A percentile compares a stretch with the other conserved stretches of the same genome.
Conservation (phyloP, 2,329 filamentous ascomycete species). For the Diplodia intermedia region DNA sequence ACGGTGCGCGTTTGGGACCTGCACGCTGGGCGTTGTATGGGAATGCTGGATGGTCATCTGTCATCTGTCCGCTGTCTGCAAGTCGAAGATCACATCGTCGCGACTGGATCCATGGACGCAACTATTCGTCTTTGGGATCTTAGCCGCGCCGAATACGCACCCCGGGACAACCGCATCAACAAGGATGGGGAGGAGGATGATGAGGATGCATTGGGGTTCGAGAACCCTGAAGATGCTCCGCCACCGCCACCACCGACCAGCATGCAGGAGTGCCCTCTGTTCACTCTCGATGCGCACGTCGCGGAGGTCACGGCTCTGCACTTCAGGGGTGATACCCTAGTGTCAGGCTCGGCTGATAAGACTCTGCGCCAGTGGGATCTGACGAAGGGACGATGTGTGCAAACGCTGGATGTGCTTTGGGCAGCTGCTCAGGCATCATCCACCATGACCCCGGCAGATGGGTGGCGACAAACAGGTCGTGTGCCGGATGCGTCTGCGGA, state of each 20-base stretch:
- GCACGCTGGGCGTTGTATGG: constrained; percentile 90
- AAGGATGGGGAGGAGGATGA: constrained; percentile 52
- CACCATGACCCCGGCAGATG: constrained; percentile 64
- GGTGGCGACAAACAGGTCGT: constrained; percentile 78
- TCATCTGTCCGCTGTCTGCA: constrained; percentile 92
- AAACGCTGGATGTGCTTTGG: constrained; percentile 98
- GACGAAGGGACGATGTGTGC: constrained; percentile 94
- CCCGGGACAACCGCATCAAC: constrained; percentile 63
- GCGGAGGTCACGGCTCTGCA: constrained; percentile 94
- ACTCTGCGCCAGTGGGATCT: constrained; percentile 97
- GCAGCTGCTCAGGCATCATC: constrained; percentile 88
- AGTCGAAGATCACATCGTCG: constrained; percentile 93
- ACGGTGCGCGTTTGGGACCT: constrained; percentile 96
- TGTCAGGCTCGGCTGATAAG: constrained; percentile 97
- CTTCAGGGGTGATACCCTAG: constrained; percentile 85
- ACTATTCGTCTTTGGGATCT: constrained; percentile 95
- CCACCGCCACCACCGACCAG: constrained; percentile 72
- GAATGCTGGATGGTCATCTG: constrained; percentile 88
- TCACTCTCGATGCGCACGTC: constrained; percentile 86
- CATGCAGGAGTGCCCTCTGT: constrained; percentile 89
- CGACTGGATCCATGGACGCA: constrained; percentile 92
- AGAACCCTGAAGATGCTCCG: constrained; percentile 74
- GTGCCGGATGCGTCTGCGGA: constrained; percentile 74
- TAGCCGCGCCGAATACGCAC: constrained; percentile 83
- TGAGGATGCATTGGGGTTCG: constrained; percentile 71